Base-by-base conservation (phyloP, 495 filamentous ascomycete species). In the Rusavskia elegans region DNA sequence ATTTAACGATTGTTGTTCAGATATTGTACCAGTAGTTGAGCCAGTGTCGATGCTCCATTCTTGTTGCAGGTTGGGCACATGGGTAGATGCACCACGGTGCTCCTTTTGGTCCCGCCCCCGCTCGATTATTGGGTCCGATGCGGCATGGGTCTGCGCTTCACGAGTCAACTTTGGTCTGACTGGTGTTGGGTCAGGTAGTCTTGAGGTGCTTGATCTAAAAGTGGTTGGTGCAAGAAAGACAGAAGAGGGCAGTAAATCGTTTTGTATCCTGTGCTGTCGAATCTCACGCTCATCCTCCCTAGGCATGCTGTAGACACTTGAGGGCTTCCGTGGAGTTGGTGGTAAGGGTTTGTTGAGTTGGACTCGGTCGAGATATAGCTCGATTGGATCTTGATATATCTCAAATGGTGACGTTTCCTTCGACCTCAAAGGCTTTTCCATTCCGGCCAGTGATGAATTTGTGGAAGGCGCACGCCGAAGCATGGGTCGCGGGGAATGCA, bases 141-240 rank as follows among this genome's bases (percentile, higher is more conserved):
- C 50, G 16, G 45, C 51, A 14, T 59, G 54, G 4, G 51, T 53
- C 32, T 49, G 29, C 27, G 32, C 29, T 30, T 54, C 32, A 48
- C 53, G 49, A n/a, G 17, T 52, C 29, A 56, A 14, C 17, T 54
- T 40, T 35, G 57, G 54, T 36, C 54, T 37, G 14, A n/a, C n/a
- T 23, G 54, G 37, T 46, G 41, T 37, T 17, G 36, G 35, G 16
- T 59, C 54, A 40, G 57, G 41, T 27, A 56, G 9, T 23, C 41
- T 49, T n/a, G 54, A 51, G 20, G 54, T 54, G 49, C 57, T 56
- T 3, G 53, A 53, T 37, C 55, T 35, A 46, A 41, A 50, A 7
- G 40, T 45, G 0, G 51, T 39, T 25, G 55, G 51, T 27, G 39
- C 23, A 8, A 55, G 51, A 21, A 35, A 32, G n/a, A 52, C 55